Base-by-base conservation (phyloP, 2,329 filamentous ascomycete species). In the Plectosphaerella sp. region DNA sequence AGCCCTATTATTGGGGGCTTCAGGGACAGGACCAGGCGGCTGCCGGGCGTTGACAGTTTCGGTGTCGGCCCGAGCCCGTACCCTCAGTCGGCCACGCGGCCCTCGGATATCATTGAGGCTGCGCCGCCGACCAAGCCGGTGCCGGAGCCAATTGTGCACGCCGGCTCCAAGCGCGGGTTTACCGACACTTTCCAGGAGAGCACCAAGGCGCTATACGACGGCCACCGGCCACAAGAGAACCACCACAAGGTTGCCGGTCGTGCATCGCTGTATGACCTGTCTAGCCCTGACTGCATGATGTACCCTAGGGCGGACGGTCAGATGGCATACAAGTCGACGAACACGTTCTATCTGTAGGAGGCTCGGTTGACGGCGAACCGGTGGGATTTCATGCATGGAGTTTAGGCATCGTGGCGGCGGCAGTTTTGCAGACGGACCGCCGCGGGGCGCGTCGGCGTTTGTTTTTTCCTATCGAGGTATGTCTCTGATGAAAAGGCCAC, bases 301-400 rank as follows among this genome's bases (percentile, higher is more conserved):
- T 72, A 70, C 53, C 64, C 64, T 10, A 59, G 68, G 52, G 70
- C 69, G 6, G 66, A 70, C 39, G 70, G 70, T 20, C 59, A 65
- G 46, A 57, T 63, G 12, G 42, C 16, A 2, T 16, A 24, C 8
- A 55, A 55, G 51, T 28, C 42, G 14, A 11, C 35, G 5, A 46
- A 45, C 22, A 11, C 22, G 5, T 56, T 46, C 35, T 43, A 33
- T 15, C 16, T 12, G 18, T 25, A 33, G 28, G 28, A 33, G 11
- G 28, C 28, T 9, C 8, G 28, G 28, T 33, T 7, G 28, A 7
- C 28, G 28, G 8, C 28, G 28, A 33, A 22, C 22, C 22, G 22
- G 22, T 22, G 28, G 8, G 28, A 33, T 10, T 33, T 33, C 28
- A 33, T 33, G 8, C 28, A 33, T 33, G 28, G 28, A 33, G 28